phyloP scores from a whole-genome alignment of 2,329 filamentous ascomycete species.

The Colletotrichum karsti region DNA sequence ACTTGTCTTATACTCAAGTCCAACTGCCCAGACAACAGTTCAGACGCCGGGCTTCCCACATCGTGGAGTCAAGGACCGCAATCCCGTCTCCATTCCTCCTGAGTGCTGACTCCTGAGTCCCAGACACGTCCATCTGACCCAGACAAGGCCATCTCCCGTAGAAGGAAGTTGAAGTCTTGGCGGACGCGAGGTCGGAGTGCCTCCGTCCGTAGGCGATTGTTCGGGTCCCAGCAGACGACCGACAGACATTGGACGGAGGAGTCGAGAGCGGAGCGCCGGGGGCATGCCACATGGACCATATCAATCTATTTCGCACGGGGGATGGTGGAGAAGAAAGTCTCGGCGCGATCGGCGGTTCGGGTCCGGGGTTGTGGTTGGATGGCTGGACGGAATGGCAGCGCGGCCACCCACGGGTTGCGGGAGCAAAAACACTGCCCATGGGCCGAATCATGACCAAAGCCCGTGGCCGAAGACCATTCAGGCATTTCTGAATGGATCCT shows the following conservation, averaged over 20 bases:
- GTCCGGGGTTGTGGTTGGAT: conserved; percentile 16
- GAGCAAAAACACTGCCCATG: background rate
- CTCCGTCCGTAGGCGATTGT: conserved; percentile 5
- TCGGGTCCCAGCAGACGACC: background rate
- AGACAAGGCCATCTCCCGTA: conserved; percentile 14
- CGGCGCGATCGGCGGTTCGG: conserved; percentile 22
- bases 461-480: conserved; percentile 1
- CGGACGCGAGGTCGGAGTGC: background rate
- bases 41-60: background rate
- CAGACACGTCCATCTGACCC: background rate
- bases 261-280: background rate
- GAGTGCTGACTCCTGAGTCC: background rate
- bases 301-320: conserved; percentile 26
- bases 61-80: conserved; percentile 13
- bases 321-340: conserved; percentile 21
- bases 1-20: conserved; percentile 18
- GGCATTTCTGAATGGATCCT: background rate
- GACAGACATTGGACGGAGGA: conserved; percentile 4
- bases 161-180: conserved; percentile 15
- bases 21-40: background rate
- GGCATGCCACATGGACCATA: background rate
- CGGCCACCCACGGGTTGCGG: background rate
- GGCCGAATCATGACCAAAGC: background rate
- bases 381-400: background rate
- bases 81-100: conserved; percentile 6